Conservation (phyloP, 495 filamentous ascomycete species). For the Penicillium roqueforti region DNA sequence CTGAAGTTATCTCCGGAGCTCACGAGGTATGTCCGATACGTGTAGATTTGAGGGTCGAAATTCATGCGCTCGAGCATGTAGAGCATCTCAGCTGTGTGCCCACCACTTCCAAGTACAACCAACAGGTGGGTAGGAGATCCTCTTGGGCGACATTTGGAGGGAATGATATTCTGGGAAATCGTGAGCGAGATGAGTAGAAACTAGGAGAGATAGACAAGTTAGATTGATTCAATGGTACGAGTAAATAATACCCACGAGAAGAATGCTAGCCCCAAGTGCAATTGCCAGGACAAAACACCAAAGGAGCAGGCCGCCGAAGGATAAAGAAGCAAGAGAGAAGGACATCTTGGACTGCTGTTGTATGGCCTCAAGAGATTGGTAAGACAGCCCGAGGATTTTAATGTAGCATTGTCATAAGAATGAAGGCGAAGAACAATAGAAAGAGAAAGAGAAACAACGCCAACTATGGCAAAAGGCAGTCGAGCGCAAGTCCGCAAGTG, state of each 20-base stretch:
- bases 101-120: slow-evolving; percentile 84
- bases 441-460: not conserved
- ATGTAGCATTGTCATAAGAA: not conserved
- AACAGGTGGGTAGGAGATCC: slow-evolving; percentile 60
- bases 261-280: slow-evolving; percentile 7
- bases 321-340: not conserved
- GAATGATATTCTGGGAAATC: slow-evolving; percentile 31
- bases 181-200: slow-evolving; percentile 23
- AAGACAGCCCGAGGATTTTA: not conserved
- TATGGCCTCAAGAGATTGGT: not conserved
- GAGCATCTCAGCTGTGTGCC: slow-evolving; percentile 93
- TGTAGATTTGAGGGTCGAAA: slow-evolving; percentile 47
- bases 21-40: slow-evolving; percentile 77
- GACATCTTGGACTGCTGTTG: not conserved
- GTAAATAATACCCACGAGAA: slow-evolving; percentile 19
- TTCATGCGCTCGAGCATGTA: slow-evolving; percentile 58
- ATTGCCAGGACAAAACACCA: not conserved
- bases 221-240: slow-evolving; percentile 2
- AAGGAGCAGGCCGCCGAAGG: not conserved
- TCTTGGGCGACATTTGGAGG: slow-evolving; percentile 30
- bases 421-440: not conserved
- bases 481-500: not conserved
- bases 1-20: slow-evolving; percentile 74
- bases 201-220: slow-evolving; percentile 15
- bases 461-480: not conserved